Conservation (phyloP, 2,329 filamentous ascomycete genomes). For the Raffaelea arxii region DNA sequence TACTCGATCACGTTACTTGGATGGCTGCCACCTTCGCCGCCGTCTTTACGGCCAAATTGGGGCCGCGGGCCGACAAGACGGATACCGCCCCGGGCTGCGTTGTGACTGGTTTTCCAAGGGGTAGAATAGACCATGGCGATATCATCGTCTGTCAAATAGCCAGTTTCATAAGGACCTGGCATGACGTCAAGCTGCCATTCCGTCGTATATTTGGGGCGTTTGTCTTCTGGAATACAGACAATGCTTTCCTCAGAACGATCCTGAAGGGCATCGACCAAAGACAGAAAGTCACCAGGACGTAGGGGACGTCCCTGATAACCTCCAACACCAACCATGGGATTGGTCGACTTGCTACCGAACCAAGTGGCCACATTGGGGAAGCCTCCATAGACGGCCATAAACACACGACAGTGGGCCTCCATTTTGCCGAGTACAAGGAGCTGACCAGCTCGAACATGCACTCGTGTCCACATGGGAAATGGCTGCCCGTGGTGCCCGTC, state of each 20-base stretch:
- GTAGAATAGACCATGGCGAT: no score
- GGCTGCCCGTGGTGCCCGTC: slow-evolving; percentile 8
- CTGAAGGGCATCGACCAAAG: slow-evolving; percentile 20
- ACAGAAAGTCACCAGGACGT: slow-evolving; percentile 41
- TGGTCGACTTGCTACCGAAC: slow-evolving; percentile 47
- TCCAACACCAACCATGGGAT: slow-evolving; percentile 43
- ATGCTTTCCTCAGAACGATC: no score
- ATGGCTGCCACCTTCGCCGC: slow-evolving; percentile 8
- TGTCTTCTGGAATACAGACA: background rate
- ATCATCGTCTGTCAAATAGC: no score
- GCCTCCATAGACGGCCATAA: slow-evolving; percentile 41
- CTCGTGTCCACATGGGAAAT: slow-evolving; percentile 44
- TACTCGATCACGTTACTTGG: slow-evolving; percentile 7
- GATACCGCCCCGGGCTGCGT: slow-evolving; percentile 4
- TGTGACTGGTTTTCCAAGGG: slow-evolving; percentile 7
- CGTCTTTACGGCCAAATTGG: slow-evolving; percentile 1
- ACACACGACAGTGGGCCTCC: slow-evolving; percentile 34
- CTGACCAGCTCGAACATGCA: slow-evolving; percentile 26
- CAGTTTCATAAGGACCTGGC: no score
- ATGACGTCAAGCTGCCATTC: slow-evolving; percentile 14
- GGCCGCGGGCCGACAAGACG: slow-evolving; percentile 4
- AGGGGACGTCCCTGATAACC: slow-evolving; percentile 48
- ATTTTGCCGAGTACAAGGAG: background rate
- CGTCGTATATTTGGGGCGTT: background rate
- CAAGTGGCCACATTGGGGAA: slow-evolving; percentile 35